Conservation (phyloP, 495 filamentous ascomycete genomes). For the Lasiosphaeria ovina region DNA sequence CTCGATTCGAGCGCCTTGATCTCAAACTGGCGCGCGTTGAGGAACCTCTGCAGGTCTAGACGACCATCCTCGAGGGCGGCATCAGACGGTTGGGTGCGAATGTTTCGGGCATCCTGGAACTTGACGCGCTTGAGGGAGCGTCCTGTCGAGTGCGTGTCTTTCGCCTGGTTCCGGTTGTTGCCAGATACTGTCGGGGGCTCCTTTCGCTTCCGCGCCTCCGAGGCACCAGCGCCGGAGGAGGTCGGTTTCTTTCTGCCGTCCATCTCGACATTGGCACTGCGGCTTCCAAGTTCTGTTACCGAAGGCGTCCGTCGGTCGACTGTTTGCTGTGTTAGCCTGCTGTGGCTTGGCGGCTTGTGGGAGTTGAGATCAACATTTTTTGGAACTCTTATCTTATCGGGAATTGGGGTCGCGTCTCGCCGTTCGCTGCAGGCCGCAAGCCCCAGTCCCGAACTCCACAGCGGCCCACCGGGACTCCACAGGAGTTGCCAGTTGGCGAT, state of each 20-base stretch:
- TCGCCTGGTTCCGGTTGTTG: constrained; percentile 10
- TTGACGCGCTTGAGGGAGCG: constrained; percentile 54
- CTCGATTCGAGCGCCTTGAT: constrained; percentile 79
- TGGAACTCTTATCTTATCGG: constrained; percentile 30
- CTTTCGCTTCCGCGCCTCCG: constrained; percentile 19
- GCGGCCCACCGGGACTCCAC: no score
- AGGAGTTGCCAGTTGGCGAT: neutral
- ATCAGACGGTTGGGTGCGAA: constrained; percentile 68
- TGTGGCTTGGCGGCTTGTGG: neutral
- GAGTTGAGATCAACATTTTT: constrained; percentile 9
- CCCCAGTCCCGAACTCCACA: no score
- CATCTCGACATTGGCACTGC: constrained; percentile 11
- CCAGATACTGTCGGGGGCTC: constrained; percentile 12
- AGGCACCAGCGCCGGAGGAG: neutral
- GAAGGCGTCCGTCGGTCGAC: neutral
- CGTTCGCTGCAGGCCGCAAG: no score
- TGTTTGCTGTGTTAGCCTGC: neutral
- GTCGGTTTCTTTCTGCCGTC: constrained; percentile 3
- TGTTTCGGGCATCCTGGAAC: constrained; percentile 63
- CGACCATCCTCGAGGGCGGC: constrained; percentile 74
- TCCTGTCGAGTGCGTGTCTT: constrained; percentile 12
- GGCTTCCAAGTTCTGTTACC: neutral
- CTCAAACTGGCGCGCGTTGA: constrained; percentile 80
- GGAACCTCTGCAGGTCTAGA: constrained; percentile 76
- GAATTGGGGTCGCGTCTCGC: no score